Percentiles rank a stretch among this genome's conserved stretches.
phyloP scores from a whole-genome alignment of 768 basidiomycete species.

The Tricholoma terreum region DNA sequence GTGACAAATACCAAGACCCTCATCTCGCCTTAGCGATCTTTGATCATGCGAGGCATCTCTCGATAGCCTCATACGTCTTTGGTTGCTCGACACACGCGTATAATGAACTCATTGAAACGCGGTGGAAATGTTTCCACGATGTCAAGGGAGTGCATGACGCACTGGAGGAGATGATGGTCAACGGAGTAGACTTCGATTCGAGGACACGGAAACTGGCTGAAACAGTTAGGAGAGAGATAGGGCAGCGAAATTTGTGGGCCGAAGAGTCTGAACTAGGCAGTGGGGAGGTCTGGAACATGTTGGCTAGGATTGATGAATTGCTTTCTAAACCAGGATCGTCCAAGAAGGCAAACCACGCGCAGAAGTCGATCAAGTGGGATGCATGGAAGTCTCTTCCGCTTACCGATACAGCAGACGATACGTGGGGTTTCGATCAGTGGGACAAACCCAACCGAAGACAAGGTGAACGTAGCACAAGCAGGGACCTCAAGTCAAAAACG shows the following conservation, averaged over 20 bases:
- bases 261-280: conserved; percentile 46
- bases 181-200: conserved; percentile 66
- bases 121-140: conserved; percentile 84
- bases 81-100: conserved; percentile 88
- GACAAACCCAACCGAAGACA: conserved; percentile 10
- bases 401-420: conserved; percentile 29
- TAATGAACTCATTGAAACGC: conserved; percentile 84
- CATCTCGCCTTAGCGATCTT: conserved; percentile 82
- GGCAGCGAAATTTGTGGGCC: conserved; percentile 48
- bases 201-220: conserved; percentile 63
- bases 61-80: conserved; percentile 79
- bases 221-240: conserved; percentile 59
- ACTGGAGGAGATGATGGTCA: conserved; percentile 78
- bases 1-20: conserved; percentile 76
- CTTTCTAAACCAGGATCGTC: conserved; percentile 12
- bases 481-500: background rate
- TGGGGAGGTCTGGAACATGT: conserved; percentile 48
- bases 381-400: conserved; percentile 46
- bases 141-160: conserved; percentile 68
- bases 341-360: background rate
- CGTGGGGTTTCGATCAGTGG: conserved; percentile 55
- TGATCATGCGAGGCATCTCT: conserved; percentile 69
- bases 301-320: conserved; percentile 50
- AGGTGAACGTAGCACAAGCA: background rate
- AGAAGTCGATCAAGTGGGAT: conserved; percentile 30